A percentile compares a stretch with the other conserved stretches of the same genome.
Evolutionary conservation across 495 filamentous ascomycete genomes (phyloP).

Genomic region (Hypoxylon fuscum): DNA sequence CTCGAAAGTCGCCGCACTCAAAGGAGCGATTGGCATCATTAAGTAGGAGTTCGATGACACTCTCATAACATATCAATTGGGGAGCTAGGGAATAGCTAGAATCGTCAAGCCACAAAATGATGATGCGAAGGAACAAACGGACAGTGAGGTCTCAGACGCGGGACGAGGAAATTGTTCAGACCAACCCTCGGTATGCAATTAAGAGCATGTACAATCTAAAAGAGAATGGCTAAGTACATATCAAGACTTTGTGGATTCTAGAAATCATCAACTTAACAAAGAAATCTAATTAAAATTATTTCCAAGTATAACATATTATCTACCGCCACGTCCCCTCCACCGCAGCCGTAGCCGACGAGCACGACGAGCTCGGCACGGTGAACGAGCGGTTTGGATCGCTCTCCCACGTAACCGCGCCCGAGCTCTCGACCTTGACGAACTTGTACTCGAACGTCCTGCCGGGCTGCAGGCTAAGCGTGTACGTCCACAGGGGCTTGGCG

Average conservation of each 20-base stretch:
- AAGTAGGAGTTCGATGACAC: conserved; percentile 15
- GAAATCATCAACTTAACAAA: no score
- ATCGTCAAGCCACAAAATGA: no score
- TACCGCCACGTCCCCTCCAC: conserved; percentile 31
- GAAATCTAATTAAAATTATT: no score
- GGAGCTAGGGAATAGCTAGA: no score
- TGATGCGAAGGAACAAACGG: no score
- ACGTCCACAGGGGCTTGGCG: conserved; percentile 59
- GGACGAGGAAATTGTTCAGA: no score
- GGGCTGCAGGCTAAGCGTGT: conserved; percentile 51
- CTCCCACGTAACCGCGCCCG: conserved; percentile 64
- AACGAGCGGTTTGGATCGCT: conserved; percentile 64
- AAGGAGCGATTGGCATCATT: not conserved
- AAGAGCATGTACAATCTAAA: no score
- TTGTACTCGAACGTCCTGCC: conserved; percentile 67
- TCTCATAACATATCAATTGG: conserved; percentile 4
- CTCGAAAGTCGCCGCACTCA: not conserved
- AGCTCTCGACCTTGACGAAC: conserved; percentile 61
- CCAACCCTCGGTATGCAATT: no score
- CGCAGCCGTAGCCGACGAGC: conserved; percentile 31
- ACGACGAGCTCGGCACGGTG: conserved; percentile 56
- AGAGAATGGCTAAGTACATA: no score
- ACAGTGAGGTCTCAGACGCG: no score
- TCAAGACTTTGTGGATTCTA: no score
- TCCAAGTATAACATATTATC: no score